Percentiles rank a stretch among this genome's conserved stretches.
These are phyloP conservation scores for Hericium coralloides DNA, from an alignment of 768 basidiomycete genomes.

Conservation along the genomic window DNA sequence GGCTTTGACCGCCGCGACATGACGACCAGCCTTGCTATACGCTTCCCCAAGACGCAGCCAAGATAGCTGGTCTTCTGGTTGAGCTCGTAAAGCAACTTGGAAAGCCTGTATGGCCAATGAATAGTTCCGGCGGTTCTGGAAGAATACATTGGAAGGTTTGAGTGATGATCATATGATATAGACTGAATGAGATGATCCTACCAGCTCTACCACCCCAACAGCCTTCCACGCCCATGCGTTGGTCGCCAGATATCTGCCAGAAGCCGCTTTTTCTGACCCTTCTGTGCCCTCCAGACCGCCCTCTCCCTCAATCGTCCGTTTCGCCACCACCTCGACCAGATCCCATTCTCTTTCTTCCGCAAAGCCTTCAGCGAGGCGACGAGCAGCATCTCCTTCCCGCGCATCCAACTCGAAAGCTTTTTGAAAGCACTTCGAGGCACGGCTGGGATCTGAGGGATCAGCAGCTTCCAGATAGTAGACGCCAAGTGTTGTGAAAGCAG, in stretches of 20 bases:
- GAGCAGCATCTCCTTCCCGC: slow-evolving; percentile 78
- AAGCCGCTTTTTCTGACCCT: slow-evolving; percentile 17
- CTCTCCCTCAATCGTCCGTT: slow-evolving; percentile 88
- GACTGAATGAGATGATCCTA: slow-evolving; percentile 27
- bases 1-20: slow-evolving; percentile 84
- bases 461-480: slow-evolving; percentile 73
- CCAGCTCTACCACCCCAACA: slow-evolving; percentile 83
- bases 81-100: slow-evolving; percentile 77
- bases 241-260: slow-evolving; percentile 51
- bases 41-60: slow-evolving; percentile 93
- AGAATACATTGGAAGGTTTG: slow-evolving; percentile 5
- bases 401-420: slow-evolving; percentile 97
- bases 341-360: slow-evolving; percentile 94
- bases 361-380: slow-evolving; percentile 78
- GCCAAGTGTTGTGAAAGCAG: slow-evolving; percentile 91
- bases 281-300: slow-evolving; percentile 50
- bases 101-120: slow-evolving; percentile 70
- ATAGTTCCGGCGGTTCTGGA: slow-evolving; percentile 61
- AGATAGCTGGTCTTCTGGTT: slow-evolving; percentile 66
- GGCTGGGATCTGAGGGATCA: slow-evolving; percentile 66
- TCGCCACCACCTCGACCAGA: slow-evolving; percentile 88
- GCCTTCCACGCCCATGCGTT: slow-evolving; percentile 99
- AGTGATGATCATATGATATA: background rate
- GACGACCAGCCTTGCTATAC: slow-evolving; percentile 80
- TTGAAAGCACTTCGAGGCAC: slow-evolving; percentile 93